Evolutionary conservation across 108 stramenopile species (phyloP).

Genomic region (Skeletonema marinoi): DNA sequence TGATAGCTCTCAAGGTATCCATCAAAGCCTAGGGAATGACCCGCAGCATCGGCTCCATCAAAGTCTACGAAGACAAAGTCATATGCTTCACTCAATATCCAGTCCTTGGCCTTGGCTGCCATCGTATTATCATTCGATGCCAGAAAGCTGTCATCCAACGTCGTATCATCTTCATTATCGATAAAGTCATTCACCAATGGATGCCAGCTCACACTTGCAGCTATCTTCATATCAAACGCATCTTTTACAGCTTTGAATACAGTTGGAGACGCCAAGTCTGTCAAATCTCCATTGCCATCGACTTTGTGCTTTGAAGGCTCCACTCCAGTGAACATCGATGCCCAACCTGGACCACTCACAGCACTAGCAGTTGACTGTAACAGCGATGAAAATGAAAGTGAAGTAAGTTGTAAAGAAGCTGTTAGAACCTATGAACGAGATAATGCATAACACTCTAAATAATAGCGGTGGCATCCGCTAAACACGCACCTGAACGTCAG

Average conservation of each 20-base stretch:
- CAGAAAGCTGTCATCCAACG: background rate
- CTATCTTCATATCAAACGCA: slow-evolving; percentile 2
- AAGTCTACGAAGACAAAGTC: slow-evolving; percentile 18
- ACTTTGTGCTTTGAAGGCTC: background rate
- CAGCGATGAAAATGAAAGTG: too few relatives aligned
- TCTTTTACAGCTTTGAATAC: slow-evolving; percentile 5
- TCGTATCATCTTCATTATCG: slow-evolving; percentile 1
- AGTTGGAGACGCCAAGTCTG: background rate
- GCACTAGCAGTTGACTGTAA: background rate
- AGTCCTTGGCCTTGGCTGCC: slow-evolving; percentile 6
- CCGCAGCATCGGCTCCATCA: slow-evolving; percentile 12
- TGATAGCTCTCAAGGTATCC: background rate
- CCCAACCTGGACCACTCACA: slow-evolving; percentile 18
- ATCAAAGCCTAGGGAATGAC: slow-evolving; percentile 10
- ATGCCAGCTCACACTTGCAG: slow-evolving; percentile 3
- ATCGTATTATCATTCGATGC: background rate
- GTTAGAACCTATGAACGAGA: too few relatives aligned
- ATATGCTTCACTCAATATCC: slow-evolving; percentile 1
- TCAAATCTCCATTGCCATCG: slow-evolving; percentile 11
- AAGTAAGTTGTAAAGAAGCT: too few relatives aligned
- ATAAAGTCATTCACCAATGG: slow-evolving; percentile 9
- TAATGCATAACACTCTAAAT: too few relatives aligned
- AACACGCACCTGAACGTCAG: background rate
- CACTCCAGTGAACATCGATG: slow-evolving; percentile 8
- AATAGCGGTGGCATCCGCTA: too few relatives aligned